phyloP scores from a whole-genome alignment of 1,139 yeast genomes.

The Candida neerlandica region DNA sequence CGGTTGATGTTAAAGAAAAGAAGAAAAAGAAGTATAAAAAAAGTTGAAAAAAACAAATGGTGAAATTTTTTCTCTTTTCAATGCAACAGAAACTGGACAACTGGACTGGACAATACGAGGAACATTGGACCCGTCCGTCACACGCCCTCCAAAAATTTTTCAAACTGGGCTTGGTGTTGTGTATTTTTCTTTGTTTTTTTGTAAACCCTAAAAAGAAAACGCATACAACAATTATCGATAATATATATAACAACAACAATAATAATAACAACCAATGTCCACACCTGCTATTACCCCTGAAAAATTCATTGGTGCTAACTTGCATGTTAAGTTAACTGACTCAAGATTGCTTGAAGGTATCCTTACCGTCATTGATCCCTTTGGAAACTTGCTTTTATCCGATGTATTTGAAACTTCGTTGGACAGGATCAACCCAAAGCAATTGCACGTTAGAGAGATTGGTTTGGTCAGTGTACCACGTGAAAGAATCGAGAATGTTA shows the following conservation, averaged over 20 bases:
- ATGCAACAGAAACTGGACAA: no score
- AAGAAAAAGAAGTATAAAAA: slow-evolving; percentile 5
- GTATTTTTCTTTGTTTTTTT: no score
- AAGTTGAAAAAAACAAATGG: slow-evolving; percentile 1
- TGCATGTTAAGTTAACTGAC: slow-evolving; percentile 35
- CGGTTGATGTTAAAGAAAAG: slow-evolving; percentile 45
- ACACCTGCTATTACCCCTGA: slow-evolving; percentile 20
- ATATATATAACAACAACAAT: not conserved
- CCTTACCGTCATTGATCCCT: slow-evolving; percentile 48
- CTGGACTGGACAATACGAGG: not conserved
- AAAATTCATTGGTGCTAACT: slow-evolving; percentile 35
- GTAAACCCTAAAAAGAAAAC: not conserved
- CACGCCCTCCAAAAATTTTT: slow-evolving; percentile 2
- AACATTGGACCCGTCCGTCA: not conserved
- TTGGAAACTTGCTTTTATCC: slow-evolving; percentile 45
- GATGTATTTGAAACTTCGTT: slow-evolving; percentile 37
- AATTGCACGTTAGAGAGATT: slow-evolving; percentile 36
- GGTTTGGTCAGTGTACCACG: slow-evolving; percentile 52
- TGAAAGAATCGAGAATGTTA: slow-evolving; percentile 29
- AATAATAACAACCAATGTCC: not conserved
- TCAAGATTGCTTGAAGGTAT: slow-evolving; percentile 40
- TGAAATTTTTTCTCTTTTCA: slow-evolving; percentile 1
- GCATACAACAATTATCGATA: no score
- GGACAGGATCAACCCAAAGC: slow-evolving; percentile 26
- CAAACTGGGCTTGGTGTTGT: not conserved